phyloP scores from a whole-genome alignment of 2,329 filamentous ascomycete species.

The Scolecobasidium constrictum region DNA sequence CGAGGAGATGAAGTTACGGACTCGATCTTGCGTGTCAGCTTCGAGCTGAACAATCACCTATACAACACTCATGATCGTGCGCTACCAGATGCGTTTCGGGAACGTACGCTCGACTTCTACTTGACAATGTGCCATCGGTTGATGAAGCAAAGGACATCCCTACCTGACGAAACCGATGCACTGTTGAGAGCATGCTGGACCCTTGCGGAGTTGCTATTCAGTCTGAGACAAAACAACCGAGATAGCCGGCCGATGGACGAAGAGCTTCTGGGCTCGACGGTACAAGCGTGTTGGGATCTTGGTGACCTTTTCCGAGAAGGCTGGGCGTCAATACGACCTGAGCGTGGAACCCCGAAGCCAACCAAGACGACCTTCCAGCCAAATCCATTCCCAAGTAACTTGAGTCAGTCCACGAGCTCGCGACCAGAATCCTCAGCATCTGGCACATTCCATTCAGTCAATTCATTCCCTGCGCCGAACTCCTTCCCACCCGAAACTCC shows the following conservation, averaged over 20 bases:
- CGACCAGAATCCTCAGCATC: constrained; percentile 19
- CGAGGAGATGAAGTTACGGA: constrained; percentile 70
- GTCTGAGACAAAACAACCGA: constrained; percentile 67
- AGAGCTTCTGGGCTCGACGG: constrained; percentile 74
- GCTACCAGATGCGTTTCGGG: constrained; percentile 75
- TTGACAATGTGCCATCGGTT: constrained; percentile 85
- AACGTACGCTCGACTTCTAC: constrained; percentile 88
- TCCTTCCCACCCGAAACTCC: constrained; percentile 66
- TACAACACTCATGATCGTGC: constrained; percentile 84
- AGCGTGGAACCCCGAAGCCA: constrained; percentile 74
- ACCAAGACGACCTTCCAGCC: constrained; percentile 58
- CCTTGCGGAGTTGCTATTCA: constrained; percentile 87
- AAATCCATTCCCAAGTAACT: background rate
- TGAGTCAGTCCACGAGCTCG: constrained; percentile 11
- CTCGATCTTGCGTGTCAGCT: constrained; percentile 82
- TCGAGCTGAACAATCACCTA: constrained; percentile 89
- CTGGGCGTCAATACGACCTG: constrained; percentile 80
- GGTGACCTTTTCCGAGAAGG: constrained; percentile 88
- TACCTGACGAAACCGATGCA: constrained; percentile 73
- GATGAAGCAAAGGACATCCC: constrained; percentile 83
- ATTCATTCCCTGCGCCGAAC: constrained; percentile 35
- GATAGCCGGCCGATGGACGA: constrained; percentile 67
- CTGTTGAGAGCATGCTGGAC: constrained; percentile 81
- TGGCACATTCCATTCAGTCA: constrained; percentile 33
- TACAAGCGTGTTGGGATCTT: constrained; percentile 90